A percentile compares a stretch with the other conserved stretches of the same genome.
phyloP scores from a whole-genome alignment of 768 basidiomycete species.

The Chalciporus chontae region DNA sequence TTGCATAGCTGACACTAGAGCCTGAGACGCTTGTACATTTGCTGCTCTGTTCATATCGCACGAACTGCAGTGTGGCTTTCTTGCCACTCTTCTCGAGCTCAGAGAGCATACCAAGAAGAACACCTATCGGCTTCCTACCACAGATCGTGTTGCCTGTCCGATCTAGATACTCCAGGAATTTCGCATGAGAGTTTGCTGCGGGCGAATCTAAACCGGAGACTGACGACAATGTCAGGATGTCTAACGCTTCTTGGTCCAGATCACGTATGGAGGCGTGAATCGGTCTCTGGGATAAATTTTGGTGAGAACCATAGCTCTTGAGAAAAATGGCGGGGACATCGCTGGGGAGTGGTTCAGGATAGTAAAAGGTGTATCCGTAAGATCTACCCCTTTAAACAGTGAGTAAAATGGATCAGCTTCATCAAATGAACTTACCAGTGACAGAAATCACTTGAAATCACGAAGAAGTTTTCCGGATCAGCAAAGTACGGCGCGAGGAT shows the following conservation, averaged over 20 bases:
- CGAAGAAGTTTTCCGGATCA: slow-evolving; percentile 76
- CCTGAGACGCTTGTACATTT: slow-evolving; percentile 62
- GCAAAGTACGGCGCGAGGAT: slow-evolving; percentile 80
- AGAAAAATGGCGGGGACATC: slow-evolving; percentile 47
- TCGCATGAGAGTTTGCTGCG: slow-evolving; percentile 50
- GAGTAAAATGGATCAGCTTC: background rate
- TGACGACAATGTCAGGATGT: slow-evolving; percentile 57
- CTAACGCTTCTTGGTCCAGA: slow-evolving; percentile 87
- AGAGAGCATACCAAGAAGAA: slow-evolving; percentile 76
- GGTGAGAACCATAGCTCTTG: slow-evolving; percentile 40
- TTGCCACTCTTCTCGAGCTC: slow-evolving; percentile 45
- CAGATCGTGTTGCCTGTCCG: slow-evolving; percentile 94
- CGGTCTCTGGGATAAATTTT: slow-evolving; percentile 45
- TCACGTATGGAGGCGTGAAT: slow-evolving; percentile 81
- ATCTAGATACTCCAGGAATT: slow-evolving; percentile 65
- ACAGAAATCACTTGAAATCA: slow-evolving; percentile 96
- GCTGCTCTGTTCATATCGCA: slow-evolving; percentile 92
- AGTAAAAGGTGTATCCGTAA: slow-evolving; percentile 87
- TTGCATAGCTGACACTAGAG: slow-evolving; percentile 96
- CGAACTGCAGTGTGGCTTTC: slow-evolving; percentile 61
- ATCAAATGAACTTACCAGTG: slow-evolving; percentile 67
- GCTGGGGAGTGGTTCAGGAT: slow-evolving; percentile 56
- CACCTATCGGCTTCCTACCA: slow-evolving; percentile 93
- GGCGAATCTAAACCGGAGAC: slow-evolving; percentile 38
- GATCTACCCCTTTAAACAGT: slow-evolving; percentile 62